Evolutionary conservation across 441 rosid genomes (phyloP), one percentile per base, ranked within the genome.

Genomic region (Syzygium malaccense): DNA sequence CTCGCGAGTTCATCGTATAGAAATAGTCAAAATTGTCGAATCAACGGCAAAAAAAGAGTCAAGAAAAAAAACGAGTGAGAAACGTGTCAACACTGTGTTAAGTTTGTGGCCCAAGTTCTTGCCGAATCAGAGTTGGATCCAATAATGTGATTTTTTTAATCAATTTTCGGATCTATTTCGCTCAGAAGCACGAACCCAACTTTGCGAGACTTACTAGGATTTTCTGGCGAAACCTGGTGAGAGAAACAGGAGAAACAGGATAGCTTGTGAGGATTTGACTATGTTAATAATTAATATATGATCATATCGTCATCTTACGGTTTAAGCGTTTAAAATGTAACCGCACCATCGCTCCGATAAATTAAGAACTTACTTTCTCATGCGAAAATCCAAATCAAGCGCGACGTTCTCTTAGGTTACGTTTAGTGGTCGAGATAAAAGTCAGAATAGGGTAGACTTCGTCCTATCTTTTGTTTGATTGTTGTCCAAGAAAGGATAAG

Each of bases 251-350:
- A 68, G 48, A 68, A 68, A 19, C 2, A 9, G 8, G 48, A 68
- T 7, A 68, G 14, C 23, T 33, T 4, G 48, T 5, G 26, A 33
- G 14, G 48, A 68, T 68, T 20, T 71, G 80, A 37, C 7, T 0
- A 41, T 10, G 49, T 37, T 3, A 37, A 71, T 20, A 20, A 5
- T 33, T 12, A 1, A 6, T 20, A 37, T 20, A 3, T 33, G 20
- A 11, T 13, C 25, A 20, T 0, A 1, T 8, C 5, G 20, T 71
- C 1, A 15, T 64, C 3, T 64, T 14, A 64, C 2, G 0, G 25
- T 64, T 14, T 64, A 20, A 71, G 8, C 3, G 0, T 71, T 33
- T 10, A 7, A 66, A 9, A 32, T 66, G 14, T 66, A 18, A 66
- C 6, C 3, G 0, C 25, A 18, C 0, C 0, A 0, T 62, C 37